Evolutionary conservation across 78 protist species (phyloP).

Genomic region (Isochrysis galbana): DNA sequence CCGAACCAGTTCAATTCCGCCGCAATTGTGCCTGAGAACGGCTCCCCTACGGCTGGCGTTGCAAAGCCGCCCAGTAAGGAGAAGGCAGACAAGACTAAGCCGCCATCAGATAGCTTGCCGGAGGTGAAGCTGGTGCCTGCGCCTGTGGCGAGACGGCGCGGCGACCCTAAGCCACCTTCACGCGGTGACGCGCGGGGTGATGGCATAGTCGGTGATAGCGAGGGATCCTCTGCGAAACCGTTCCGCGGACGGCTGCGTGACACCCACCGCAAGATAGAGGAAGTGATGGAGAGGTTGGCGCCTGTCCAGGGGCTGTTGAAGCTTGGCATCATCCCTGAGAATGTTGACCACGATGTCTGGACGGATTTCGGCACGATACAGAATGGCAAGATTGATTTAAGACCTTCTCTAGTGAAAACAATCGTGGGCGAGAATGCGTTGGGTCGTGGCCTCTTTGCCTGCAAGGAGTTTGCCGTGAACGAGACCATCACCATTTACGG

Average conservation of each 20-base stretch:
- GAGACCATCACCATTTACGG: conserved; percentile 9
- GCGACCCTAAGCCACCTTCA: too few species aligned
- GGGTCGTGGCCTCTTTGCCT: background rate
- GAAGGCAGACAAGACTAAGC: too few species aligned
- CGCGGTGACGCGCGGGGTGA: background rate
- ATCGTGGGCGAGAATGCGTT: background rate
- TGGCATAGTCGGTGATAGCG: background rate
- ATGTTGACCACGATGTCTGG: background rate
- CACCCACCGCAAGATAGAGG: background rate
- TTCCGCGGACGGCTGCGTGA: background rate
- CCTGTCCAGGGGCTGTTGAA: background rate
- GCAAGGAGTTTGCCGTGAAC: background rate
- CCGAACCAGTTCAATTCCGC: too few species aligned
- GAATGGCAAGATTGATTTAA: background rate
- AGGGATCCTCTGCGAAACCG: background rate
- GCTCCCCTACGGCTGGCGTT: too few species aligned
- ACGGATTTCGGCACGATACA: background rate
- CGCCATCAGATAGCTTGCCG: background rate
- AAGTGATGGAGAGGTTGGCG: background rate
- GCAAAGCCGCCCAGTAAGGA: too few species aligned
- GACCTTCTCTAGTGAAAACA: background rate
- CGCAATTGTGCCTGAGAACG: too few species aligned
- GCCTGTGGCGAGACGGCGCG: background rate
- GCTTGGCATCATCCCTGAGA: background rate
- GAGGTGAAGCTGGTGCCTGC: background rate